Base-by-base conservation (phyloP, 441 rosid species). In the Theobroma grandiflorum region DNA sequence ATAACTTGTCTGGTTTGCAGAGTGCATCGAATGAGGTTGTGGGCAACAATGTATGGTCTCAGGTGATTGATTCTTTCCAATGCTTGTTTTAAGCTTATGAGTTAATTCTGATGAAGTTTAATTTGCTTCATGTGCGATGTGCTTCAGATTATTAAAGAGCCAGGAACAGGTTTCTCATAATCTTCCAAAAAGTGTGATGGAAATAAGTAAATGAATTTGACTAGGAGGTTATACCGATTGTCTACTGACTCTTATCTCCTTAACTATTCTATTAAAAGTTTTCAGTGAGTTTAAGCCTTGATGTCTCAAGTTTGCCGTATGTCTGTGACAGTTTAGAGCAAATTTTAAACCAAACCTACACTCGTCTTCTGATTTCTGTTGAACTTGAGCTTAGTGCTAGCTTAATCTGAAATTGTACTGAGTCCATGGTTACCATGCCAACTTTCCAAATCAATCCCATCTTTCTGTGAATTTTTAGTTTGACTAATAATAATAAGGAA, bases 11-110 rank as follows among this genome's bases (percentile, higher is more conserved):
- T 62, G 81, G 85, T 65, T 85, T 79, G 35, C 40, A 84, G 71
- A 86, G 35, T 76, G 43, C 88, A 72, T 75, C 87, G 6, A 80
- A 38, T 67, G 87, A 86, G 53, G 70, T 80, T 76, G 68, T 85
- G 37, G 74, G 65, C 72, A 82, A 43, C 65, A 80, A 26, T 78
- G 71, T 80, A 61, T 81, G 83, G 83, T 86, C 86, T 84, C 95
- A 89, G 93, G 95, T 90, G 12, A 79, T 88, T 63, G 37, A 26
- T 70, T 40, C 61, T 66, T 42, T 72, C 18, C 50, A 14, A 43
- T 52, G 6, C 57, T 52, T 15, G 1, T 12, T 15, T 52, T 52
- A 52, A 52, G 57, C n/a, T 52, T 52, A 15, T 15, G 4, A 52
- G 57, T n/a, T 52, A 52, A 52, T 14, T 52, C n/a, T 52, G 57